A percentile compares a stretch with the other conserved stretches of the same genome.
phyloP scores from a whole-genome alignment of 371 early-diverging fungal genomes.

The Circinella umbellata region DNA sequence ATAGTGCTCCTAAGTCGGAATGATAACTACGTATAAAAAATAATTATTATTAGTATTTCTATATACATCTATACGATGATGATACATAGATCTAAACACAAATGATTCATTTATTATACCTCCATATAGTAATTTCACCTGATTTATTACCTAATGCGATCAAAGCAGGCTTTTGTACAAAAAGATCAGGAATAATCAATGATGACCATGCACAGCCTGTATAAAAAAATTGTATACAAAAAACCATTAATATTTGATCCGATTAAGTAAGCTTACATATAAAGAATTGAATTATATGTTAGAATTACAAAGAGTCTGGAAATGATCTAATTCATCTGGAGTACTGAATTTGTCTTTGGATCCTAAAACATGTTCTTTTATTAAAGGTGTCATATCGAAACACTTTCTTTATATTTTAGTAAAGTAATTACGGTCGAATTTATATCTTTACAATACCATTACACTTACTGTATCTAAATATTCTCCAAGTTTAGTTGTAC shows the following conservation, averaged over 20 bases:
- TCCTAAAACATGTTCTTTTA: constrained; percentile 14
- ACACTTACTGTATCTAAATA: not conserved
- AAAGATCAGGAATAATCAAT: constrained; percentile 16
- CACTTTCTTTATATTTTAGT: not conserved
- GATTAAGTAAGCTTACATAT: not conserved
- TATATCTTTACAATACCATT: not conserved
- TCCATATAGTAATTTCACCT: constrained; percentile 35
- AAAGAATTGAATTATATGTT: not conserved
- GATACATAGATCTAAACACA: not conserved
- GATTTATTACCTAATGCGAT: constrained; percentile 32
- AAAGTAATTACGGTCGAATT: not conserved
- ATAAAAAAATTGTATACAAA: not conserved
- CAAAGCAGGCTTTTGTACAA: constrained; percentile 22
- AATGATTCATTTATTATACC: constrained; percentile 2
- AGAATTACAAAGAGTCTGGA: constrained; percentile 28
- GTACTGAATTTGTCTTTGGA: not conserved
- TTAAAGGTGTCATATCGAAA: constrained; percentile 23
- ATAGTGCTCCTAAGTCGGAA: not conserved
- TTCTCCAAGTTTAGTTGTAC: not conserved
- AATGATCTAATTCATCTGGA: constrained; percentile 12
- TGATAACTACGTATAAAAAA: not conserved
- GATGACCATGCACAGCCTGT: constrained; percentile 34
- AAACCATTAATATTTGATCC: not conserved
- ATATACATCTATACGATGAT: not conserved
- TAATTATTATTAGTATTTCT: not conserved